Evolutionary conservation across 495 filamentous ascomycete genomes (phyloP), one percentile per base, ranked within the genome.

Genomic region (Cryomyces antarcticus): DNA sequence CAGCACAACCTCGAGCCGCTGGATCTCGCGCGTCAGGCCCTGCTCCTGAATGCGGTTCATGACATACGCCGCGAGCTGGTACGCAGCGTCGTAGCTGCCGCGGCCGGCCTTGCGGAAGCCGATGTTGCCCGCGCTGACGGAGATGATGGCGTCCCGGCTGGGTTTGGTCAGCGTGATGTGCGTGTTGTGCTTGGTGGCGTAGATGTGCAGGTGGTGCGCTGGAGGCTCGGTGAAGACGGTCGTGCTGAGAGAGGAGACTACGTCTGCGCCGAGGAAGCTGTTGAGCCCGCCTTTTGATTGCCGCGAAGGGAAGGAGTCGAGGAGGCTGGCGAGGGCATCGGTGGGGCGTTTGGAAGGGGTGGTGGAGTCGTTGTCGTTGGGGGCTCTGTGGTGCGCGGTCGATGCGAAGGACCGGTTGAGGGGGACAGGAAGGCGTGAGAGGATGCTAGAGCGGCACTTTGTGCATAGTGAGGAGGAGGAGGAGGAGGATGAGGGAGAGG

Each of bases 41-140:
- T 68, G 67, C 57, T 92, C 81, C 51, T 82, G 70, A 43, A 94
- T 76, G 60, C 78, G 72, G 42, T 69, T 72, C 50, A 96, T 68
- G 7, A 88, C 71, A 50, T 80, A 83, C 13, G 77, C 70, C 0
- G 78, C 72, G 13, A 97, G 63, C 61, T 96, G 92, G 57, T 85
- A 95, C 5, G 81, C 92, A n/a, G 89, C 75, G 60, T 97, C 89
- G 61, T 86, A 96, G 33, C 70, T 73, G 28, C 79, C 75, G 39
- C 89, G 74, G 17, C 69, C 66, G 1, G 71, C 63, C 61, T 96
- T 89, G 50, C 70, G 72, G 64, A 95, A 93, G 2, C 84, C 85
- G 30, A 97, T 67, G 41, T 92, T 81, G 10, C 89, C 89, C 35
- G 75, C 67, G 28, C 77, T 78, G 46, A 88, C 57, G 6, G 77